phyloP scores from a whole-genome alignment of 345 rosid species.

The Sonneratia alba region DNA sequence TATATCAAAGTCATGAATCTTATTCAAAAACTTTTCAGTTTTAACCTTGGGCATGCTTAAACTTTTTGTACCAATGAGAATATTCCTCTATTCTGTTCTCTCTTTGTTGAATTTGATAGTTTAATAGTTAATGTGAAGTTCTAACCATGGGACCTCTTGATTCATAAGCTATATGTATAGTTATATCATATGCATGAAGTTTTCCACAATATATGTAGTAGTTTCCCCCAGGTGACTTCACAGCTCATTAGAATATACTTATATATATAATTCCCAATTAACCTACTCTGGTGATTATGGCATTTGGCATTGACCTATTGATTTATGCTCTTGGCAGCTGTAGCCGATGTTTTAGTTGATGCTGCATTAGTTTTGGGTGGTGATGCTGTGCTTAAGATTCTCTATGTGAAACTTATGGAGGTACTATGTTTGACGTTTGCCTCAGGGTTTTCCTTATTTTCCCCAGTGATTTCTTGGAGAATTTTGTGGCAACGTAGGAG shows the following conservation, averaged over 20 bases:
- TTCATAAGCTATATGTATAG: not conserved
- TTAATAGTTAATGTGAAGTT: not conserved
- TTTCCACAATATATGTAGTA: too few relatives aligned
- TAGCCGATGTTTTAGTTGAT: constrained; percentile 86
- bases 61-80: not conserved
- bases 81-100: not conserved
- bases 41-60: not conserved
- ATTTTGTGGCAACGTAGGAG: not conserved
- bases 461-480: not conserved
- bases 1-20: not conserved
- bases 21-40: not conserved
- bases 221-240: not conserved
- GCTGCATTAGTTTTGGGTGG: constrained; percentile 93
- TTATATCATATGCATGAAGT: not conserved
- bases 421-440: constrained; percentile 24
- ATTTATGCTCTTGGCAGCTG: constrained; percentile 59
- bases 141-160: not conserved
- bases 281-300: constrained; percentile 1
- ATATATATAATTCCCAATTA: not conserved
- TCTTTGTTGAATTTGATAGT: not conserved
- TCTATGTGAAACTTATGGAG: constrained; percentile 81
- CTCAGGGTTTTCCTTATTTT: not conserved
- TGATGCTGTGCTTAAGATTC: constrained; percentile 75
- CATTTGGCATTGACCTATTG: constrained; percentile 7
- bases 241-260: not conserved